Evolutionary conservation across 306 rosid species (phyloP), one percentile per base, ranked within the genome.

Genomic region (Glycine latifolia): DNA sequence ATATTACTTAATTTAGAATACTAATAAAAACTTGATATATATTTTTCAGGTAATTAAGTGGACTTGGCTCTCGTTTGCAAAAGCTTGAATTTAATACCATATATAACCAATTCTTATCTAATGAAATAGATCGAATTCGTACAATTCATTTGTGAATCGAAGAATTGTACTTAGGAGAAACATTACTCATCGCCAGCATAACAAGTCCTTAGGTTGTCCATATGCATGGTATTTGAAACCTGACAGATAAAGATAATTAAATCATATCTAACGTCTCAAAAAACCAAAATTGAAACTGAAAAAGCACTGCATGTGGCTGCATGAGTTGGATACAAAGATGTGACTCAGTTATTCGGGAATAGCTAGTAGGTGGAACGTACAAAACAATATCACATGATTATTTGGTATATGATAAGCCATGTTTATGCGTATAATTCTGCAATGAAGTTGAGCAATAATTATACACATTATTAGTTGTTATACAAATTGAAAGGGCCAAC

Each of bases 381-480:
- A 63, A 54, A 77, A 75, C 81, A 81, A 39, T 15, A 0, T 44
- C 73, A 78, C 76, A 74, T 85, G 88, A 85, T 77, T 26, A 26
- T 26, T 71, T 76, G 77, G 31, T 81, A 3, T 20, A 70, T 54
- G 68, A 55, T 47, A 81, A 85, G 76, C 76, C 75, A 72, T 26
- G 31, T 26, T 26, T 26, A 26, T 26, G 41, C 31, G 31, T 26
- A 26, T 26, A 26, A 26, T 26, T 26, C 31, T 26, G 31, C 31
- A 26, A 26, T 26, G 31, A 26, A 26, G 31, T 26, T 26, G 31
- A 26, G 41, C 58, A 49, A 73, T 75, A 43, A 84, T 75, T 70
- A 35, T 47, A n/a, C 9, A n/a, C 67, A 85, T 70, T 80, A 85
- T 85, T 76, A 6, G 77, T 71, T 56, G 85, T 37, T 75, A 77